A percentile compares a stretch with the other conserved stretches of the same genome.
These are phyloP conservation scores for Amphibolis antarctica DNA, from an alignment of 106 monocot species.

Conservation along the genomic window DNA sequence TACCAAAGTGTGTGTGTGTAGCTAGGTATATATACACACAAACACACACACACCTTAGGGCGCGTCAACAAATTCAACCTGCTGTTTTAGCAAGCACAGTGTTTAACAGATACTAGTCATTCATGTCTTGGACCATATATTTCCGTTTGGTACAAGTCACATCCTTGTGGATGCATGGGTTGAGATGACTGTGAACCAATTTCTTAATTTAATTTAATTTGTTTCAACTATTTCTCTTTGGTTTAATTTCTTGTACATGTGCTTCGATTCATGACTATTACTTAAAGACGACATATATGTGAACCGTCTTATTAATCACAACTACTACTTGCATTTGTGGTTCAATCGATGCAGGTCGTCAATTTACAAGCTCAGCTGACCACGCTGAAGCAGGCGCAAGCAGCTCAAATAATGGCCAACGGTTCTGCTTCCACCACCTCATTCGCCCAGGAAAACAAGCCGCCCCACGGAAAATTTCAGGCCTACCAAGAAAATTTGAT, in stretches of 20 bases:
- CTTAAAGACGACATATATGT: no score
- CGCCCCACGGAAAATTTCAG: conserved; percentile 16
- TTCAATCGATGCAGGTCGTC: conserved; percentile 36
- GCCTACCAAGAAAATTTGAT: conserved; percentile 22
- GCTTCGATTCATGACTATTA: no score
- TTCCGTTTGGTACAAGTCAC: background rate
- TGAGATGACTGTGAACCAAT: background rate
- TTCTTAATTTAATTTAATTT: no score
- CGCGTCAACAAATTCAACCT: background rate
- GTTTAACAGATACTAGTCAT: conserved; percentile 7
- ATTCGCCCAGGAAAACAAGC: conserved; percentile 14
- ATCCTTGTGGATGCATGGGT: background rate
- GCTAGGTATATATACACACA: no score
- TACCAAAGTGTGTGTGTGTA: no score
- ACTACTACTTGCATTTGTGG: background rate
- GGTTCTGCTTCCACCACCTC: conserved; percentile 15
- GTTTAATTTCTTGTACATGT: no score
- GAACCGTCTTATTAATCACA: no score
- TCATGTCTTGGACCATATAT: background rate
- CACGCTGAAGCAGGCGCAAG: conserved; percentile 41
- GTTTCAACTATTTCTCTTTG: background rate
- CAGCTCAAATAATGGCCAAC: conserved; percentile 25
- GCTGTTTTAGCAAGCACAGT: background rate
- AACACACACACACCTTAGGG: no score
- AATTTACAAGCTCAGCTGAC: conserved; percentile 74